Evolutionary conservation across 495 filamentous ascomycete genomes (phyloP), one percentile per base, ranked within the genome.

Genomic region (Penicillium pancosmium): DNA sequence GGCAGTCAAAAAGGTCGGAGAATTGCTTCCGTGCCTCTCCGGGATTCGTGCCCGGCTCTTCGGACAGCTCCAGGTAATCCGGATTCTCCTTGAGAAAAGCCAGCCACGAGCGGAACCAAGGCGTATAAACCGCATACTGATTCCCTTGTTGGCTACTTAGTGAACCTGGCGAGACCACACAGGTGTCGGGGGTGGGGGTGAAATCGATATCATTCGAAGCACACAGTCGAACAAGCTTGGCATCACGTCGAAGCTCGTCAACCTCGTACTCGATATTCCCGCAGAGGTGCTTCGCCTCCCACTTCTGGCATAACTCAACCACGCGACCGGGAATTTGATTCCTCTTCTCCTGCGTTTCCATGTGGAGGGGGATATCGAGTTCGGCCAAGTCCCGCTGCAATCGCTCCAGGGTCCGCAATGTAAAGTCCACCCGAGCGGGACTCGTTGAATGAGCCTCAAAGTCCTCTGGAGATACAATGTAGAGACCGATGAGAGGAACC

Each of bases 391-490:
- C 90, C 34, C 74, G 61, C 64, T 87, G 85, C 66, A 96, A 63
- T 9, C 85, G 77, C 19, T 75, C 74, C 62, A 97, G 59, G 0
- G 85, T 88, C 18, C 91, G 79, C 8, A 96, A 70, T 46, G 87
- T 88, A 55, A 96, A 92, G 66, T 96, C 92, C 13, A 95, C 88
- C 25, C 91, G 79, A 4, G 85, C 82, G 0, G 91, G 82, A 50
- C 88, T 83, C 1, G 84, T 87, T 36, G 89, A 66, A 72, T 97
- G 93, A 3, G 93, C 93, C 60, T 91, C 86, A 56, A 89, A 86
- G 69, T 97, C 93, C 72, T 96, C 85, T 2, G 90, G 92, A 36
- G 90, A 93, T n/a, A 92, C 60, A 11, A 96, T 81, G 63, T 92
- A 96, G 38, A 96, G 71, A 55, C 81, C 82, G 53, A 96, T 85